Evolutionary conservation across 2,329 filamentous ascomycete genomes (phyloP), one percentile per base, ranked within the genome.

Genomic region (Thelonectria discophora): DNA sequence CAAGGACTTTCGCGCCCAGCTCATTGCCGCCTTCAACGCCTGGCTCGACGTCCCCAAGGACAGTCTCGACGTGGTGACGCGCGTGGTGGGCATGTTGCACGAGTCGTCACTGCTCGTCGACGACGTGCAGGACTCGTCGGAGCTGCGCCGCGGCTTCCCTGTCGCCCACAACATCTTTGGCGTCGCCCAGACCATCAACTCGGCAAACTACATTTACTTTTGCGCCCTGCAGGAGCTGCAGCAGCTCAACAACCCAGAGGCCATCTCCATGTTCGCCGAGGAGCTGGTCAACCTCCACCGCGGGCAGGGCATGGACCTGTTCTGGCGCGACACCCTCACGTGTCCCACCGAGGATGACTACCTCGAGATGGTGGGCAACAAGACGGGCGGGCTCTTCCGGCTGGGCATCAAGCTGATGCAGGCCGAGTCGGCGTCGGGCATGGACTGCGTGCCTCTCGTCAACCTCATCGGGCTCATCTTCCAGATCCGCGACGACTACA

Each of bases 401-500:
- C 80, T 97, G 10, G 91, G 91, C 42, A 89, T 96, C 74, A 93
- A 94, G 79, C 84, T 96, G 30, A 96, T 97, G 92, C 91, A 94
- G 76, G 90, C 90, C 55, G 90, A 94, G 78, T 86, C 84, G 15
- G 71, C 73, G 30, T 73, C 78, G 17, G 71, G 70, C n/a, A 75
- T 84, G 27, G 90, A 94, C 80, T 94, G 91, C 78, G 86, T 93
- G 34, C 90, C 92, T 17, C 87, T 99, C 17, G 92, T 96, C 72
- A 96, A 93, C 77, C 82, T 93, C 32, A 87, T 96, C 60, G 93
- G 93, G 32, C 86, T 95, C 58, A 88, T 95, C 75, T 97, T 93
- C 82, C 93, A 97, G 78, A 95, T 97, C 78, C 87, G 91, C 70
- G 92, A 94, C 80, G 95, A 99, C 83, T 97, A 97, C 80, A 88